These are phyloP conservation scores for Raphanus raphanistrum DNA, from an alignment of 345 rosid species.

Conservation along the genomic window DNA sequence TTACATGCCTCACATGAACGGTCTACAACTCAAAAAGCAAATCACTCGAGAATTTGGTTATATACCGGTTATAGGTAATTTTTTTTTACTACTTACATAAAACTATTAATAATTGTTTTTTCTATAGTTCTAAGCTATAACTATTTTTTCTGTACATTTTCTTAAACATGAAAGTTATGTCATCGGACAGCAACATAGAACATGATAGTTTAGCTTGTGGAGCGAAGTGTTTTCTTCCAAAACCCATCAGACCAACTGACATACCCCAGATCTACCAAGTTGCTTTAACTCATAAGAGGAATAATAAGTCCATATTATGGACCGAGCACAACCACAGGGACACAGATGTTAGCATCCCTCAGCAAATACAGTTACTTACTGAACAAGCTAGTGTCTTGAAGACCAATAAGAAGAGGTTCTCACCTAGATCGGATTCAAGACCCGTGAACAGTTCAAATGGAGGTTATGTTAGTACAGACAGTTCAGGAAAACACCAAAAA, in stretches of 20 bases:
- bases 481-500: slow-evolving; percentile 23
- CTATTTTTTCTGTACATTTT: neutral
- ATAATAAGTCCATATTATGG: slow-evolving; percentile 32
- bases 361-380: slow-evolving; percentile 6
- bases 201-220: slow-evolving; percentile 54
- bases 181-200: slow-evolving; percentile 55
- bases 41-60: slow-evolving; percentile 49
- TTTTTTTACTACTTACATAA: neutral
- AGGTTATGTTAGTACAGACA: slow-evolving; percentile 2
- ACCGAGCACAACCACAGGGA: slow-evolving; percentile 13
- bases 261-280: slow-evolving; percentile 57
- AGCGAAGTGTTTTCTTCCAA: slow-evolving; percentile 55
- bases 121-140: neutral
- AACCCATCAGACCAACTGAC: slow-evolving; percentile 54
- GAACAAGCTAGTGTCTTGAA: slow-evolving; percentile 6
- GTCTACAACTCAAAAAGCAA: slow-evolving; percentile 49
- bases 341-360: slow-evolving; percentile 22
- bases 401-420: slow-evolving; percentile 20
- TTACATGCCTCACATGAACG: slow-evolving; percentile 70
- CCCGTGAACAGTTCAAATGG: neutral
- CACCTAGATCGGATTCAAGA: slow-evolving; percentile 8
- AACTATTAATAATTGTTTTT: neutral
- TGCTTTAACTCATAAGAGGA: slow-evolving; percentile 43
- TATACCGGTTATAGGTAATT: slow-evolving; percentile 64
- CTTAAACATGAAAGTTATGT: slow-evolving; percentile 55